Evolutionary conservation across 768 basidiomycete species (phyloP), one percentile per base, ranked within the genome.

Genomic region (Russula brevipes): DNA sequence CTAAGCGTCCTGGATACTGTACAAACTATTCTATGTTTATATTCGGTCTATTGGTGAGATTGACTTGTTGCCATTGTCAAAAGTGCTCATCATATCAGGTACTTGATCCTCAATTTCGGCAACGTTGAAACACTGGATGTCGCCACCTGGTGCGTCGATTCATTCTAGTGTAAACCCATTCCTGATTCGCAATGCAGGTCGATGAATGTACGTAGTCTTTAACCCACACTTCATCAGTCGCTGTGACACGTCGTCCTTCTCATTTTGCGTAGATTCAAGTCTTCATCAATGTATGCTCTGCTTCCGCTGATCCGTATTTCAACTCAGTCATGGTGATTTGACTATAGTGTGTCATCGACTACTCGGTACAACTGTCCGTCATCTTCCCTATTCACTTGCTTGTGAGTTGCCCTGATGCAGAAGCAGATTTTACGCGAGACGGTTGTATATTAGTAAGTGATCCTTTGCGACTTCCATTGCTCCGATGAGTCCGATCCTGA

Each of bases 1-100:
- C 5, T 35, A 50, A 80, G 79, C 68, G 2, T 77, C 16, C 66
- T 81, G 60, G 81, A 82, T 70, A 77, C 78, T 0, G 42, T 73
- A 1, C 82, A 83, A 65, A 69, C 82, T 11, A 67, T 74, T 17
- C 68, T 82, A 3, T 79, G 78, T 66, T 74, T 76, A 2, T 72
- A 77, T 30, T 68, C 80, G 2, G 75, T 82, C 45, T 82, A 82
- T 60, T 78, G 77, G 81, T 81, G 66, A n/a, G 74, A 69, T 57
- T 7, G 19, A 44, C 9, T 12, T 8, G 16, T 12, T 24, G 33
- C 16, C 7, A 9, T 16, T 30, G 39, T n/a, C 8, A 36, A 44
- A 16, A 42, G 4, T 45, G 30, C 24, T 35, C 24, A 59, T 24
- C n/a, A 24, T 36, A 16, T 4, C 55, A 82, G 81, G 74, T 81